phyloP scores from a whole-genome alignment of 345 rosid genomes.

The Kandelia obovata region DNA sequence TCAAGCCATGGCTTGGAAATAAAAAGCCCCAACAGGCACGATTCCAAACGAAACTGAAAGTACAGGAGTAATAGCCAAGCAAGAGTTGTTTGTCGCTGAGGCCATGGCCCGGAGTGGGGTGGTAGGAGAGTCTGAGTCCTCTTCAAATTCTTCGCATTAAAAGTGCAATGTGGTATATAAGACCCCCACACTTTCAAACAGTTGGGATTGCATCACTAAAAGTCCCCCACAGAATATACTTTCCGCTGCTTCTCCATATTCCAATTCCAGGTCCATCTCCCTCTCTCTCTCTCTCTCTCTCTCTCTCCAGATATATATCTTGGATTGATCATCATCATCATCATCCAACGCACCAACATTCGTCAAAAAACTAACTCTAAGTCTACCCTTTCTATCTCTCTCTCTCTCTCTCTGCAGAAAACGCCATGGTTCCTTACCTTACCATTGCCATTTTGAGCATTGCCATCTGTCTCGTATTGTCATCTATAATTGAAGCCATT shows the following conservation, averaged over 20 bases:
- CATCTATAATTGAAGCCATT: conserved; percentile 21
- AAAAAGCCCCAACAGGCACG: no score
- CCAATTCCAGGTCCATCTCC: background rate
- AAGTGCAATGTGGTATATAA: background rate
- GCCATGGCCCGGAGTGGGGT: no score
- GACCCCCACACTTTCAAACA: background rate
- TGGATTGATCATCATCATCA: no score
- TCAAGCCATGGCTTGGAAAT: no score
- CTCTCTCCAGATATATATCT: background rate
- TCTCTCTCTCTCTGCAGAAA: background rate
- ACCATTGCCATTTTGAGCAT: conserved; percentile 14
- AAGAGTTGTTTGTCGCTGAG: no score
- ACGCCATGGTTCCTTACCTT: conserved; percentile 31
- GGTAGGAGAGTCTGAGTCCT: background rate
- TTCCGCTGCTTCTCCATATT: conserved; percentile 18
- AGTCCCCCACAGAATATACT: background rate
- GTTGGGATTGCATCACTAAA: background rate
- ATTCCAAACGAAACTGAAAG: no score
- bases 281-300: background rate
- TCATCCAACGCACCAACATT: no score
- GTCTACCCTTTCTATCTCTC: background rate
- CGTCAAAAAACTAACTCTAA: no score
- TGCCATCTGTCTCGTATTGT: conserved; percentile 19
- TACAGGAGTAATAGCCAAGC: no score
- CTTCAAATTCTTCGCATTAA: background rate